A percentile compares a stretch with the other conserved stretches of the same genome.
These are phyloP conservation scores for Torulaspora indica DNA, from an alignment of 805 yeast species.

Conservation along the genomic window DNA sequence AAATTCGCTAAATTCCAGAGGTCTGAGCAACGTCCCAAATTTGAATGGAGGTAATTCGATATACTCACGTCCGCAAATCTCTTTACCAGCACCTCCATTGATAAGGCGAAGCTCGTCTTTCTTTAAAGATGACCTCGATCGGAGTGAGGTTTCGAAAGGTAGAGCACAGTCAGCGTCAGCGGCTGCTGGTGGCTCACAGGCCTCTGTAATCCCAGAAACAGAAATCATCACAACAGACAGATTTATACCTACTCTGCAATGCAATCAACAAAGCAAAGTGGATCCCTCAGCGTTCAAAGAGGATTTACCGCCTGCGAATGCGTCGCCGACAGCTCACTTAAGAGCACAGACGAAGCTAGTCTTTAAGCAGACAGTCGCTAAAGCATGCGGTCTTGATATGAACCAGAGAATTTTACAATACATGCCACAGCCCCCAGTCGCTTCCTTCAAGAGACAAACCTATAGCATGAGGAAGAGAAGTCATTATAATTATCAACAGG, in stretches of 20 bases:
- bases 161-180: conserved; percentile 13
- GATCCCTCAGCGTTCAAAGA: conserved; percentile 29
- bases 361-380: conserved; percentile 80
- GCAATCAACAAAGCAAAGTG: conserved; percentile 38
- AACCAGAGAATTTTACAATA: conserved; percentile 80
- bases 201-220: conserved; percentile 15
- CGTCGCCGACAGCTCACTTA: conserved; percentile 43
- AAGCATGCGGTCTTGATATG: conserved; percentile 86
- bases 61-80: conserved; percentile 26
- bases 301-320: conserved; percentile 46
- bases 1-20: conserved; percentile 26
- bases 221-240: conserved; percentile 45
- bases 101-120: conserved; percentile 34
- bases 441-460: conserved; percentile 30
- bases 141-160: conserved; percentile 5
- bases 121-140: conserved; percentile 30
- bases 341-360: conserved; percentile 42
- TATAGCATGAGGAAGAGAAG: conserved; percentile 32
- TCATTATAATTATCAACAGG: conserved; percentile 35
- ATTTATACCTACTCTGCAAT: conserved; percentile 55
- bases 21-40: conserved; percentile 2
- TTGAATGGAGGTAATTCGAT: conserved; percentile 2
- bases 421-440: conserved; percentile 76
- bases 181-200: conserved; percentile 5
- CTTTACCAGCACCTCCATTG: conserved; percentile 31